Conservation (phyloP, 306 rosid species). For the Heteromeles arbutifolia region DNA sequence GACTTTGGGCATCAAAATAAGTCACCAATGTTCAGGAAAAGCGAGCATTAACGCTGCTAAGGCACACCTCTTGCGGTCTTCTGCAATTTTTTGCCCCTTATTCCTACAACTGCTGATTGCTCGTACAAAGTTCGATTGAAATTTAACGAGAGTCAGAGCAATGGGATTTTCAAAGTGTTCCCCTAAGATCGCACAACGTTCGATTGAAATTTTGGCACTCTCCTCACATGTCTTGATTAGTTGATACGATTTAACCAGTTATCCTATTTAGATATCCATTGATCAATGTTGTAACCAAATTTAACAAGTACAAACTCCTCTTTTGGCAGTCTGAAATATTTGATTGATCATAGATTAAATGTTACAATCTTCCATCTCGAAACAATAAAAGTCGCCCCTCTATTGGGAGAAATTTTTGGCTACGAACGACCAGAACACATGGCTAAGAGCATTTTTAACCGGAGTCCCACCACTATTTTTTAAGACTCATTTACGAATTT, state of each 20-base stretch:
- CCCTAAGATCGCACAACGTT: slow-evolving; percentile 4
- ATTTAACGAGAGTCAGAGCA: background rate
- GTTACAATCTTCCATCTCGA: too few species aligned
- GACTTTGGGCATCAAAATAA: slow-evolving; percentile 9
- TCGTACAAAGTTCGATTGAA: background rate
- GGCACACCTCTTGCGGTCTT: slow-evolving; percentile 4
- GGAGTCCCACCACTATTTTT: too few species aligned
- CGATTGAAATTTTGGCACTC: slow-evolving; percentile 18
- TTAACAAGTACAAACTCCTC: too few species aligned
- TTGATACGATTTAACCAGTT: background rate
- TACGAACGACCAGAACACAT: accelerated
- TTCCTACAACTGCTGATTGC: background rate
- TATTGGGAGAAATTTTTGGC: accelerated
- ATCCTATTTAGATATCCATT: background rate
- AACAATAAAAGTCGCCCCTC: too few species aligned
- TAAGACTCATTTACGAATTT: too few species aligned
- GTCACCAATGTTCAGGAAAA: background rate
- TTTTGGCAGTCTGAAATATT: too few species aligned
- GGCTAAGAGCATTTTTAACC: too few species aligned
- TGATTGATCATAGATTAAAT: too few species aligned
- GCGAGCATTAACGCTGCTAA: slow-evolving; percentile 4
- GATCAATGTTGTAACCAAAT: background rate
- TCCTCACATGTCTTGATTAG: background rate
- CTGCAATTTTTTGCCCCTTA: background rate
- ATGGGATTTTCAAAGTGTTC: slow-evolving; percentile 16